Percentiles rank a stretch among this genome's conserved stretches.
Evolutionary conservation across 805 yeast species (phyloP).

Genomic region (Nakazawaea wickerhamii): DNA sequence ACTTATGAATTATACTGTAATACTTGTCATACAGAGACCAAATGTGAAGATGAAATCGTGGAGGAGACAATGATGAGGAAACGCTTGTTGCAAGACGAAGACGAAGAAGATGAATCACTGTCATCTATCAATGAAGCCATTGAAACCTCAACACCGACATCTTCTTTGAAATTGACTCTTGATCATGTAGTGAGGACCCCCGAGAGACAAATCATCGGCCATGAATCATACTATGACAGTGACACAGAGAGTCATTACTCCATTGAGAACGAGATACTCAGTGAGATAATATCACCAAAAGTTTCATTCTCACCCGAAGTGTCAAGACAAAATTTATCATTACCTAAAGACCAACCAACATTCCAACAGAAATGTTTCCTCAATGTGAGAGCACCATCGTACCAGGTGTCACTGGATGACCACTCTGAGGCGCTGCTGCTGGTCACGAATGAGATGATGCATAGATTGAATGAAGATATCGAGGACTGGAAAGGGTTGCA

Average conservation of each 20-base stretch:
- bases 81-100: constrained; percentile 3
- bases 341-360: neutral
- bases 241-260: neutral
- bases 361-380: constrained; percentile 6
- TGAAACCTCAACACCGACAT: neutral
- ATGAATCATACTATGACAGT: too few species aligned
- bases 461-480: constrained; percentile 7
- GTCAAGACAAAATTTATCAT: constrained; percentile 1
- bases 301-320: constrained; percentile 9
- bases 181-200: too few species aligned
- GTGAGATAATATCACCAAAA: constrained; percentile 2
- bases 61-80: constrained; percentile 4
- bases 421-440: neutral
- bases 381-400: constrained; percentile 7
- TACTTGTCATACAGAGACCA: neutral
- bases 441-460: constrained; percentile 8
- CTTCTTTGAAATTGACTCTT: too few species aligned
- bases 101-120: neutral
- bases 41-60: constrained; percentile 4
- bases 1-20: constrained; percentile 2
- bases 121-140: neutral
- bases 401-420: neutral
- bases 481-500: constrained; percentile 14
- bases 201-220: too few species aligned
- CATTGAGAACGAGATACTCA: neutral